Evolutionary conservation across 139 green algal genomes (phyloP).

Genomic region (Micractinium conductrix): DNA sequence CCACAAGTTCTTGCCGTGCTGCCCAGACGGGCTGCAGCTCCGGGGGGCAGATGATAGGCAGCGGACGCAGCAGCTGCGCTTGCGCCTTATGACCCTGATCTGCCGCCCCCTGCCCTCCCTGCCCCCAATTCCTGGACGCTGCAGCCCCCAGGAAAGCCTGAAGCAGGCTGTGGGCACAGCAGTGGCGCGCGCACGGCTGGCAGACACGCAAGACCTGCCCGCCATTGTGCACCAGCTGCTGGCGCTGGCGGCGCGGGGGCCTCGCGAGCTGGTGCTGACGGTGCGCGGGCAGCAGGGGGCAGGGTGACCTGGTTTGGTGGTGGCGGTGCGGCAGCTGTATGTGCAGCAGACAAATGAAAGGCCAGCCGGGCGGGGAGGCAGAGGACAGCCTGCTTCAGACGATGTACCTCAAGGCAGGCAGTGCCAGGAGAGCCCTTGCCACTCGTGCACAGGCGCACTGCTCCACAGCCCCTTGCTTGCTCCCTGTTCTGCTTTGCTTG

Average conservation of each 20-base stretch:
- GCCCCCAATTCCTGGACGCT: not conserved
- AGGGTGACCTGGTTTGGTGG: too few species aligned
- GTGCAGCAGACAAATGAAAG: too few species aligned
- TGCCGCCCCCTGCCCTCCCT: not conserved
- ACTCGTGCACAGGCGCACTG: not conserved
- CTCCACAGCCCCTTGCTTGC: not conserved
- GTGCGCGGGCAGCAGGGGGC: not conserved
- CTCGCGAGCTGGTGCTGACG: conserved; percentile 15
- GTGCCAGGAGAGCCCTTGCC: not conserved
- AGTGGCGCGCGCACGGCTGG: not conserved
- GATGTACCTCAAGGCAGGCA: too few species aligned
- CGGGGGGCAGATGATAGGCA: too few species aligned
- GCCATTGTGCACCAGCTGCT: conserved; percentile 46
- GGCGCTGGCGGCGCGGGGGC: conserved; percentile 3
- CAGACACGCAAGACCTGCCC: conserved; percentile 34
- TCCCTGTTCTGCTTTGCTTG: too few species aligned
- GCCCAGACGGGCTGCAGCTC: too few species aligned
- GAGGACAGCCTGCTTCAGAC: too few species aligned
- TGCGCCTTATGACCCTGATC: too few species aligned
- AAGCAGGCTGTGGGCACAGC: not conserved
- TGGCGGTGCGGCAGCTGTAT: too few species aligned
- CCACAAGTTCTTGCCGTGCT: too few species aligned
- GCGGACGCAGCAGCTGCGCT: too few species aligned
- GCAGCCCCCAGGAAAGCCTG: conserved; percentile 10
- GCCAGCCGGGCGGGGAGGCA: too few species aligned